Base-by-base conservation (phyloP, 1,139 yeast species). In the Kurtzmaniella natalensis region DNA sequence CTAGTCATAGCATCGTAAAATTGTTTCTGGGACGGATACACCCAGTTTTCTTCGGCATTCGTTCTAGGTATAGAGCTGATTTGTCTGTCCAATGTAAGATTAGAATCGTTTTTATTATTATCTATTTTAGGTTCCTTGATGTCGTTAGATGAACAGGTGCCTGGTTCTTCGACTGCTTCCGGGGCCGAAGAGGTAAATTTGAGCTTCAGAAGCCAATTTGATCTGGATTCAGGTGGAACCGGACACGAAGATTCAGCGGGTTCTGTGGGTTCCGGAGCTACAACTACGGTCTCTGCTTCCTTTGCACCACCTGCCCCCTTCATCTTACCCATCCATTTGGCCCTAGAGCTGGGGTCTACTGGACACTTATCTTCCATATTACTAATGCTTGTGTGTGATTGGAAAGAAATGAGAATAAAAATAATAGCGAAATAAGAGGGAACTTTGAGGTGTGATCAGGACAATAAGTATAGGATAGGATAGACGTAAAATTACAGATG, bases 11-110 rank as follows among this genome's bases (percentile, higher is more conserved):
- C 96, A 41, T 86, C 94, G 55, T 69, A 92, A 53, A 92, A 92
- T 63, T 89, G 97, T 55, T 86, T 86, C 55, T 92, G 95, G 2
- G 95, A 84, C 7, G 98, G 98, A 52, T 92, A 92, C 2, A 92
- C 73, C 98, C 98, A 92, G 61, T 88, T 83, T 1, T 67, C 44
- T 3, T 64, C 60, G 16, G 67, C 54, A 2, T 76, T 76, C 0
- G 94, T 82, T 34, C 96, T 68, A 24, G 97, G 97, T 33, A 89
- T 89, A 1, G 94, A 75, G 16, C 94, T 81, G 9, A 85, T 62
- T 46, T 81, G 92, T 43, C 97, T 65, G 1, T 82, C 88, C 5
- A 70, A 70, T 0, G 88, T 82, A 23, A 82, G 56, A 7, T 55
- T 52, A 3, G 51, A 43, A 2, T 38, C 37, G 31, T 62, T 51